phyloP scores from a whole-genome alignment of 768 basidiomycete species.

The Dentipellis fragilis region DNA sequence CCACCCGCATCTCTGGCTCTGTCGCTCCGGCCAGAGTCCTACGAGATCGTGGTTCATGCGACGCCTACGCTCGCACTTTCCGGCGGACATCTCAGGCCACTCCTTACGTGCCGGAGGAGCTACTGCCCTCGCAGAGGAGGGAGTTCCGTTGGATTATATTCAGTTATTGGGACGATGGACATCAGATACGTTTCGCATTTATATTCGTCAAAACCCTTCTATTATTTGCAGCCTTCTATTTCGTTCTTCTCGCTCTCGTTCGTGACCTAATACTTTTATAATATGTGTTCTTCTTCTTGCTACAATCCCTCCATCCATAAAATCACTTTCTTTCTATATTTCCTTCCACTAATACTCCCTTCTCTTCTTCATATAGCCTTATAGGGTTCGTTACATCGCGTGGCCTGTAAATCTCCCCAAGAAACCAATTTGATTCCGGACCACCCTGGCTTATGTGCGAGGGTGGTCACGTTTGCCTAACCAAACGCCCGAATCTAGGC shows the following conservation, averaged over 20 bases:
- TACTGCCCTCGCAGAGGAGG: conserved; percentile 24
- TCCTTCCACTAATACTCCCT: no score
- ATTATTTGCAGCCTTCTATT: neutral
- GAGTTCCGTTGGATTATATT: no score
- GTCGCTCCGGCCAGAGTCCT: conserved; percentile 21
- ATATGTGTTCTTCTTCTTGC: neutral
- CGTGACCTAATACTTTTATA: neutral
- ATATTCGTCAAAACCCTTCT: conserved; percentile 30
- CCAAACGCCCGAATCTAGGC: no score
- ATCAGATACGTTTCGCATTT: conserved; percentile 25
- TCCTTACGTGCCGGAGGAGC: conserved; percentile 30
- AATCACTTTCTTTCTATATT: neutral
- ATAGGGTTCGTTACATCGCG: no score
- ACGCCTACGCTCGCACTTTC: neutral
- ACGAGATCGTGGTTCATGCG: neutral
- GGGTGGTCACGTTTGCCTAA: no score
- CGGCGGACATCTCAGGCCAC: neutral
- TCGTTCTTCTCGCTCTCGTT: neutral
- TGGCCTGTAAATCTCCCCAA: no score
- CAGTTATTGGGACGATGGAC: conserved; percentile 31
- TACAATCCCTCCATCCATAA: neutral
- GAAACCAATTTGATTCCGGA: no score
- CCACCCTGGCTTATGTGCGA: no score
- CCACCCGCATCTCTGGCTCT: conserved; percentile 25
- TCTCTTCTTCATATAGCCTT: no score